Conservation (phyloP, 2,329 filamentous ascomycete species). For the Hypoxylon sp. region DNA sequence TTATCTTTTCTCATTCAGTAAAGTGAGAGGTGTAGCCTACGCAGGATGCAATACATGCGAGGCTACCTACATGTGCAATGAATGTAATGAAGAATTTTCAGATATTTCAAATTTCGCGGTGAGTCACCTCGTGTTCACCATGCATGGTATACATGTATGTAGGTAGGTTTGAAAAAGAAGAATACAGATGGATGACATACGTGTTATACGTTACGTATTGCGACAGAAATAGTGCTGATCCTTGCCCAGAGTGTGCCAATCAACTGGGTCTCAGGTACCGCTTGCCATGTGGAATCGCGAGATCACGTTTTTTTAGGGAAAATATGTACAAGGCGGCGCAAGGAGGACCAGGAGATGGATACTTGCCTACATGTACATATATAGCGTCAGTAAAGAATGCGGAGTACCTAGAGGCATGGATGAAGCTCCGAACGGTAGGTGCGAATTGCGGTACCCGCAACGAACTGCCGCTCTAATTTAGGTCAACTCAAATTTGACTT, state of each 20-base stretch:
- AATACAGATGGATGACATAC: background rate
- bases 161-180: background rate
- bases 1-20: no score
- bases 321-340: no score
- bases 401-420: background rate
- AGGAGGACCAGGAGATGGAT: no score
- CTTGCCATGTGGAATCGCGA: conserved; percentile 14
- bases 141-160: background rate
- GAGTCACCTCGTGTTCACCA: conserved; percentile 3
- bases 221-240: background rate
- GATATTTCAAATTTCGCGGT: background rate
- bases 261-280: background rate
- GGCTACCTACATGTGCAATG: background rate
- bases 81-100: background rate
- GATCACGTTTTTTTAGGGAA: conserved; percentile 7
- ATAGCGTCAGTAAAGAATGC: background rate
- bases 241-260: background rate
- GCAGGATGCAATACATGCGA: no score
- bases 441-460: conserved; percentile 4
- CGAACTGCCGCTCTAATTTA: background rate
- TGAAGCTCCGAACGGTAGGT: background rate
- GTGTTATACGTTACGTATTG: background rate
- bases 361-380: no score
- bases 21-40: no score
- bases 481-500: conserved; percentile 15